Evolutionary conservation across 768 basidiomycete species (phyloP).

Genomic region (Suillus decipiens): DNA sequence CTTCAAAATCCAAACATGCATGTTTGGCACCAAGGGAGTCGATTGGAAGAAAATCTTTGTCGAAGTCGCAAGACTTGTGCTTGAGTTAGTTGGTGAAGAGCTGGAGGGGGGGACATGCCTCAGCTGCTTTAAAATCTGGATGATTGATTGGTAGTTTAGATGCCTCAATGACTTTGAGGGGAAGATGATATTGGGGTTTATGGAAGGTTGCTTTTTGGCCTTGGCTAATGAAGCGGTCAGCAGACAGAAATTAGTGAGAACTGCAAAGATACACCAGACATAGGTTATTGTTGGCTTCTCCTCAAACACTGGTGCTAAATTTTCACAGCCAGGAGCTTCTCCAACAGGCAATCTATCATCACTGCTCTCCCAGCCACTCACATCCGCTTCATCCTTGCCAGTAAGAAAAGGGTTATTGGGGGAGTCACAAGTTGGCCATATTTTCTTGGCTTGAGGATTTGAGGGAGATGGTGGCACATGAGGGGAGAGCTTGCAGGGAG

Average conservation of each 20-base stretch:
- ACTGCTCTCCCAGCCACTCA: slow-evolving; percentile 30
- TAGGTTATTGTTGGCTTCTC: slow-evolving; percentile 68
- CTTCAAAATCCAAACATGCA: background rate
- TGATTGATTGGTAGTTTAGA: slow-evolving; percentile 60
- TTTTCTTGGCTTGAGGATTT: slow-evolving; percentile 38
- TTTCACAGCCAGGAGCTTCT: slow-evolving; percentile 34
- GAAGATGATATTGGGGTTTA: slow-evolving; percentile 61
- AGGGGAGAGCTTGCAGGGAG: slow-evolving; percentile 21
- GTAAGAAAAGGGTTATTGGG: slow-evolving; percentile 73
- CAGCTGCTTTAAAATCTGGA: slow-evolving; percentile 53
- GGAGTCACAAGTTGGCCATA: slow-evolving; percentile 54
- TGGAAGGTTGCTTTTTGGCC: slow-evolving; percentile 62
- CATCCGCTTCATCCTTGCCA: slow-evolving; percentile 33
- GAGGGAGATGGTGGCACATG: slow-evolving; percentile 23
- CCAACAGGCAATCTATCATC: slow-evolving; percentile 38
- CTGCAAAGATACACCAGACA: slow-evolving; percentile 61
- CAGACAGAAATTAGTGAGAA: background rate
- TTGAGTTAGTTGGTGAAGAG: slow-evolving; percentile 50
- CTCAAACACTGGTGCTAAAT: slow-evolving; percentile 30
- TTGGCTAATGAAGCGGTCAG: slow-evolving; percentile 47
- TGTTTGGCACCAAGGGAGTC: slow-evolving; percentile 18
- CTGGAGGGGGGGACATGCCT: slow-evolving; percentile 30
- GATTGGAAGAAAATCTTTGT: slow-evolving; percentile 16
- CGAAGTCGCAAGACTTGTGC: slow-evolving; percentile 26
- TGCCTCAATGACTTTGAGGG: slow-evolving; percentile 40